Evolutionary conservation across 1,284 basidiomycete species (phyloP), one percentile per base, ranked within the genome.

Genomic region (Volvariella surrecta): DNA sequence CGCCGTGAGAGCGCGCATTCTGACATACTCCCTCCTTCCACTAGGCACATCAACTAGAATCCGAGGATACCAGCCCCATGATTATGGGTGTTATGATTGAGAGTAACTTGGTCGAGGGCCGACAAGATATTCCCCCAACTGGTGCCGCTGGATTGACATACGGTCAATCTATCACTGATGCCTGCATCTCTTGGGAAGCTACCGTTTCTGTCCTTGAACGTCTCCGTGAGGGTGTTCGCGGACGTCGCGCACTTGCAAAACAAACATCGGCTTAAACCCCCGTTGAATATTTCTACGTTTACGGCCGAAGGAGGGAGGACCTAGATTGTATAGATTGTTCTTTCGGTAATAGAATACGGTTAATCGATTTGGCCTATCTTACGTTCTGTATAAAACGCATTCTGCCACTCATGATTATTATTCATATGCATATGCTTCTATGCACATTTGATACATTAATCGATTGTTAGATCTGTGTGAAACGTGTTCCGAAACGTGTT

Each of bases 1-100:
- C 19, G 9, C 21, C 32, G 31, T 28, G 10, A 32, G 17, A 18
- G 16, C 42, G 43, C 37, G 32, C 40, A 19, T 31, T 31, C 45
- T 18, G 9, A 32, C 6, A 39, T 40, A 24, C 43, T 22, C 22
- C n/a, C n/a, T n/a, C n/a, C 16, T 40, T 43, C 42, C 46, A 30
- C 39, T 50, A 88, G 84, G 79, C 84, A 17, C 65, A 67, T 35
- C 86, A 92, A 69, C 66, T 90, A 16, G 73, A 82, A 49, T 74
- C 72, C 2, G 68, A 71, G 30, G 82, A 89, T 43, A 91, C 89
- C 0, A 72, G 79, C 1, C 59, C 71, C 17, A 75, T 79, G 58
- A 91, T 99, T 53, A 86, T 96, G 75, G 95, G 95, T 47, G 92
- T 96, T 48, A 99, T 99, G 96, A 76, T 98, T 49, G 96, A 99